phyloP scores from a whole-genome alignment of 2,329 filamentous ascomycete species.

The Hyphodiscus sp. region DNA sequence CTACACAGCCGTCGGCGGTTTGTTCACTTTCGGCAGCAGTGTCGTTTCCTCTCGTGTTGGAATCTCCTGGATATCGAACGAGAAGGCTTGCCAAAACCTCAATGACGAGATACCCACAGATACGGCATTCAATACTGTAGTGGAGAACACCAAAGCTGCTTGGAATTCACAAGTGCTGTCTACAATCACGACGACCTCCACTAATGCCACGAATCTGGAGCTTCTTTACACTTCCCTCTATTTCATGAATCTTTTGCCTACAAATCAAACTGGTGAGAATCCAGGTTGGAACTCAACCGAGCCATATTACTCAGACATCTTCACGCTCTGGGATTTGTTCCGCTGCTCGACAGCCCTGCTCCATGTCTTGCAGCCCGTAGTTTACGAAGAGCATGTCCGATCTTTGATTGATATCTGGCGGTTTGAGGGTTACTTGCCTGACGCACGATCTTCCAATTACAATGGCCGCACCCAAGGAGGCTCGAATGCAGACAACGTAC shows the following conservation, averaged over 20 bases:
- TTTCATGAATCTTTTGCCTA: conserved; percentile 37
- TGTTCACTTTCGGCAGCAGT: conserved; percentile 37
- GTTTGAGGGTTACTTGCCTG: conserved; percentile 57
- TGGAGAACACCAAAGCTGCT: not conserved
- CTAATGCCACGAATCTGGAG: conserved; percentile 47
- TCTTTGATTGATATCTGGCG: conserved; percentile 64
- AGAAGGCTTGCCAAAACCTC: conserved; percentile 41
- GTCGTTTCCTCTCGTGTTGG: conserved; percentile 44
- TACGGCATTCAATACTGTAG: too few relatives aligned
- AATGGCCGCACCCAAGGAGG: conserved; percentile 63
- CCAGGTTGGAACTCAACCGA: conserved; percentile 41
- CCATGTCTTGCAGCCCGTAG: conserved; percentile 56
- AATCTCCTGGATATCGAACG: conserved; percentile 41
- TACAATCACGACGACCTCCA: conserved; percentile 49
- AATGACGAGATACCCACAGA: conserved; percentile 38
- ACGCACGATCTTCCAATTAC: conserved; percentile 60
- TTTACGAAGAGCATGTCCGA: conserved; percentile 59
- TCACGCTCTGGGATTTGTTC: conserved; percentile 61
- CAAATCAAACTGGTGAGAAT: conserved; percentile 66
- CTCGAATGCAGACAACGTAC: conserved; percentile 63
- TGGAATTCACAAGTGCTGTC: not conserved
- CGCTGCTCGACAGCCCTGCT: conserved; percentile 57
- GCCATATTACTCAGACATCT: conserved; percentile 61
- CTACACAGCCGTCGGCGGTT: too few relatives aligned
- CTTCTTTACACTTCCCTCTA: conserved; percentile 64